Evolutionary conservation across 108 stramenopile genomes (phyloP).

Genomic region (Fragilariopsis cylindrus): DNA sequence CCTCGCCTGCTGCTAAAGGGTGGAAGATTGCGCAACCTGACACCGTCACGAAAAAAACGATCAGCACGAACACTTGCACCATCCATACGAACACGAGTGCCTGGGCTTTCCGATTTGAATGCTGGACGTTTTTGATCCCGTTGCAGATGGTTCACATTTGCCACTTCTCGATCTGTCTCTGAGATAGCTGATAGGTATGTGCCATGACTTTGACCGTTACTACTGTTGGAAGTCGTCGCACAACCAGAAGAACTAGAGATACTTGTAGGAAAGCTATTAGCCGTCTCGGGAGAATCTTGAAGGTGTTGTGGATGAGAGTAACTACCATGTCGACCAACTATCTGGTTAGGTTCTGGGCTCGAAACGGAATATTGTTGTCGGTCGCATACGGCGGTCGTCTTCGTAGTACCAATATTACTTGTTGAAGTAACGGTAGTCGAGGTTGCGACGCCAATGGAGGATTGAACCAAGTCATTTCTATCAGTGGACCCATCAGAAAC

Average conservation of each 20-base stretch:
- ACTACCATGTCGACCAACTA: neutral
- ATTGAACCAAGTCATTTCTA: neutral
- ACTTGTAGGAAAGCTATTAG: constrained; percentile 17
- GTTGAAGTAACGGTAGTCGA: neutral
- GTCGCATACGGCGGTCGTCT: neutral
- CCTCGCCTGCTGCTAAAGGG: constrained; percentile 12
- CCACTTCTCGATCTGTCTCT: constrained; percentile 45
- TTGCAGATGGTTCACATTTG: constrained; percentile 27
- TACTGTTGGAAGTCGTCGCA: constrained; percentile 22
- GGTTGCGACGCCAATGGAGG: neutral
- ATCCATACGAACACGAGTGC: constrained; percentile 23
- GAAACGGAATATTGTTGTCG: neutral
- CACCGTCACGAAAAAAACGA: constrained; percentile 28
- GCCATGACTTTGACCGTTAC: constrained; percentile 10
- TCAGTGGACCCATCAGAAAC: neutral
- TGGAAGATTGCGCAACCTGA: constrained; percentile 11
- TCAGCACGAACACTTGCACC: constrained; percentile 39
- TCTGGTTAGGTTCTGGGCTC: constrained; percentile 20
- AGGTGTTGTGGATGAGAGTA: constrained; percentile 6
- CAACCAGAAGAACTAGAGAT: constrained; percentile 36
- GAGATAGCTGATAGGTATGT: constrained; percentile 31
- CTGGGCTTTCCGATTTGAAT: neutral
- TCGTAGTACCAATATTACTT: neutral
- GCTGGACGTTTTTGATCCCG: constrained; percentile 12
- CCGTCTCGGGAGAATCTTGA: constrained; percentile 39